These are phyloP conservation scores for Canavalia ensiformis DNA, from an alignment of 306 rosid genomes.

Conservation along the genomic window DNA sequence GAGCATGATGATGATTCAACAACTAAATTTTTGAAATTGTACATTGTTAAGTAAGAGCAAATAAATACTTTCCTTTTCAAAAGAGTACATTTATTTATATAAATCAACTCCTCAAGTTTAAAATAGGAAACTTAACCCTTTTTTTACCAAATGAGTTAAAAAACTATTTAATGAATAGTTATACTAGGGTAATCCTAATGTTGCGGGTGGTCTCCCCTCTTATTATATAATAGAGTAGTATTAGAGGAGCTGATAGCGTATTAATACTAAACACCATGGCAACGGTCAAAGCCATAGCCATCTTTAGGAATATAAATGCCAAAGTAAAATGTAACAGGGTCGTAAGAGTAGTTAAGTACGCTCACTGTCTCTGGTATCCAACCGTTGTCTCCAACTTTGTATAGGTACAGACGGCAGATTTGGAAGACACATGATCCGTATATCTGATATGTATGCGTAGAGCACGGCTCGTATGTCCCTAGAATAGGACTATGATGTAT, in stretches of 20 bases:
- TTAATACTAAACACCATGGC: not conserved
- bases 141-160: no score
- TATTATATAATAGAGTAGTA: not conserved
- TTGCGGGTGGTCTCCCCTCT: not conserved
- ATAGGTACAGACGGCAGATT: constrained; percentile 64
- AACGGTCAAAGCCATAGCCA: constrained; percentile 60
- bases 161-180: no score
- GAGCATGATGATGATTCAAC: no score
- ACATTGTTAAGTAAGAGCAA: no score
- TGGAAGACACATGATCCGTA: constrained; percentile 59
- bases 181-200: not conserved
- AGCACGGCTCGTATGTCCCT: constrained; percentile 61
- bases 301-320: constrained; percentile 52
- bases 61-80: no score
- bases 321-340: constrained; percentile 54
- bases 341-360: constrained; percentile 42
- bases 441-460: constrained; percentile 54
- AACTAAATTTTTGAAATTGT: no score
- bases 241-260: not conserved
- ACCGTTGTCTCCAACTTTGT: constrained; percentile 69
- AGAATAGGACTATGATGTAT: constrained; percentile 57
- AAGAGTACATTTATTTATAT: no score
- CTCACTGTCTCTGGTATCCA: constrained; percentile 70
- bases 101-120: no score
- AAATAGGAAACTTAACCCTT: no score